Percentiles rank a stretch among this genome's conserved stretches.
Evolutionary conservation across 495 filamentous ascomycete species (phyloP).

Genomic region (Sporormia fimetaria): DNA sequence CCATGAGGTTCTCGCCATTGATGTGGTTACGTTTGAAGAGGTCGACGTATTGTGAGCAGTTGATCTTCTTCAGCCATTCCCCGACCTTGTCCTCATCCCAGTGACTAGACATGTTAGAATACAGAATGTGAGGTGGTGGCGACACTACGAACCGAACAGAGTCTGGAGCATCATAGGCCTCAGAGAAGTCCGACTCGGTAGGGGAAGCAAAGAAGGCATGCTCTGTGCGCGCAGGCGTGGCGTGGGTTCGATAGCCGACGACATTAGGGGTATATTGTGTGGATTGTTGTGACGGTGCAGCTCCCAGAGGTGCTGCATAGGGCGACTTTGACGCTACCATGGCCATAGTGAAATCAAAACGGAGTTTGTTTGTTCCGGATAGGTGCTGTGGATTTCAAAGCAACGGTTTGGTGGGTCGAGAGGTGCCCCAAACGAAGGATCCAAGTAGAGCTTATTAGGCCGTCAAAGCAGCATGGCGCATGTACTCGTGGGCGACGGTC

Average conservation of each 20-base stretch:
- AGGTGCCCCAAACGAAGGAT: too few species aligned
- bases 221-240: conserved; percentile 41
- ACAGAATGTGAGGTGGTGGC: not conserved
- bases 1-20: conserved; percentile 88
- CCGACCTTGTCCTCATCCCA: conserved; percentile 92
- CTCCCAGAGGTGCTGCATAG: conserved; percentile 50
- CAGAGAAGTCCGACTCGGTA: conserved; percentile 93
- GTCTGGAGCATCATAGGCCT: conserved; percentile 48
- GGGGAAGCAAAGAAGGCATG: conserved; percentile 69
- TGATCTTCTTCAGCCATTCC: conserved; percentile 80
- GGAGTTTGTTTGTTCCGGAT: too few species aligned
- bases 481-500: too few species aligned
- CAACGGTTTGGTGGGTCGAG: too few species aligned
- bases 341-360: too few species aligned
- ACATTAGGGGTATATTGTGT: conserved; percentile 40
- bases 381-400: too few species aligned
- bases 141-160: conserved; percentile 44
- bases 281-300: conserved; percentile 44
- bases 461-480: too few species aligned
- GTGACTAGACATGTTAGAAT: conserved; percentile 34
- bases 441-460: too few species aligned
- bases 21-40: conserved; percentile 89
- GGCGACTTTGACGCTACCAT: conserved; percentile 80
- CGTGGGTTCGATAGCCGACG: conserved; percentile 45
- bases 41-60: conserved; percentile 84